A percentile compares a stretch with the other conserved stretches of the same genome.
phyloP scores from a whole-genome alignment of 352 stramenopile species.

The Phytophthora rubi region DNA sequence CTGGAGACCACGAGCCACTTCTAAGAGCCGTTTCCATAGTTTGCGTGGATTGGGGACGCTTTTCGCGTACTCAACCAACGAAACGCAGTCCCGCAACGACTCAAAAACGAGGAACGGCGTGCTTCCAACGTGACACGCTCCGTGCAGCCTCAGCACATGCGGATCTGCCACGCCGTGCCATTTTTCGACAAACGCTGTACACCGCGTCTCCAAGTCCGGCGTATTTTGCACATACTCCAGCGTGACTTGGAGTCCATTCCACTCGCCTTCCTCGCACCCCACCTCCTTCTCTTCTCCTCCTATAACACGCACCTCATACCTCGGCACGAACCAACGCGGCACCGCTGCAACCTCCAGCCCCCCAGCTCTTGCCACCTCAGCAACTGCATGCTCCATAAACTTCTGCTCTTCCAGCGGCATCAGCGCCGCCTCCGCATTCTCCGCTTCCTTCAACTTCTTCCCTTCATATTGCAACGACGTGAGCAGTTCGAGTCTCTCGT shows the following conservation, averaged over 20 bases:
- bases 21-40: slow-evolving; percentile 34
- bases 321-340: slow-evolving; percentile 41
- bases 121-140: slow-evolving; percentile 32
- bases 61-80: slow-evolving; percentile 23
- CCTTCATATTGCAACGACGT: slow-evolving; percentile 27
- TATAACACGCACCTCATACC: slow-evolving; percentile 22
- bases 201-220: neutral
- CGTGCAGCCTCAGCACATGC: slow-evolving; percentile 29
- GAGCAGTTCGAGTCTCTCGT: slow-evolving; percentile 20
- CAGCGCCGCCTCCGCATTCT: slow-evolving; percentile 4
- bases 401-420: slow-evolving; percentile 16
- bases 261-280: slow-evolving; percentile 16
- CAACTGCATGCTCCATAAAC: slow-evolving; percentile 20
- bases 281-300: neutral
- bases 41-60: slow-evolving; percentile 5
- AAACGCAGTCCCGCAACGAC: slow-evolving; percentile 10
- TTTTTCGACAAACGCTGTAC: slow-evolving; percentile 7
- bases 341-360: neutral
- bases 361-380: slow-evolving; percentile 2
- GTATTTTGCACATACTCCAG: slow-evolving; percentile 4
- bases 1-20: slow-evolving; percentile 32
- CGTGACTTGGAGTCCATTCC: slow-evolving; percentile 32
- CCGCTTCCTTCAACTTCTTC: slow-evolving; percentile 9
- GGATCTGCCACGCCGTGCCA: slow-evolving; percentile 22
- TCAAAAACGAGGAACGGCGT: slow-evolving; percentile 39